Evolutionary conservation across 2,329 filamentous ascomycete species (phyloP), one percentile per base, ranked within the genome.

Genomic region (Corniculantispora saksenae): DNA sequence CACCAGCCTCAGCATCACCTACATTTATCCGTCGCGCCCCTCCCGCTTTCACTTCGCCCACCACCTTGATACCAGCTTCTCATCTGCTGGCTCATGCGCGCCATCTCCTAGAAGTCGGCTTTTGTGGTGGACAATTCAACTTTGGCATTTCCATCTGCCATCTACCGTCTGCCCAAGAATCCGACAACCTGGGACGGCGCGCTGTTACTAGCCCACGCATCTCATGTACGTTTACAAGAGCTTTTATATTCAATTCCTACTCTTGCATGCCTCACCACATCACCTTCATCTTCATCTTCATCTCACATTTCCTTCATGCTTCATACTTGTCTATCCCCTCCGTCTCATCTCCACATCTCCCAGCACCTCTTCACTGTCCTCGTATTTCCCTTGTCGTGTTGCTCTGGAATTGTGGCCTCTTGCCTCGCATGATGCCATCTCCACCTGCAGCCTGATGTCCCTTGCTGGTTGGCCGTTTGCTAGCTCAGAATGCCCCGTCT

Each of bases 371-470:
- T 19, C 38, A 29, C 23, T 21, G 21, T 3, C n/a, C 38, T 58
- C 35, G 21, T 58, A 25, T 27, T 47, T 15, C 19, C 15, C 17
- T 51, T 29, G 27, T 48, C 56, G 35, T 58, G 40, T 58, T 35
- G 19, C 40, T 58, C 55, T 57, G 2, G 38, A 29, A 4, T 29
- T 45, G 55, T 57, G 38, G 56, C 40, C 45, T 48, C 45, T 48
- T 48, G 45, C n/a, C 45, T 25, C 40, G 17, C 23, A 13, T 17
- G 25, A 32, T 15, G 17, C 10, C 43, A 23, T 48, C 35, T 47
- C 56, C 56, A 58, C 56, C 56, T 47, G 56, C 56, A 58, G 56
- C 56, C 40, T 58, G 51, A 23, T 32, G 51, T 38, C 27, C 19
- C 29, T 35, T 55, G 40, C 40, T 58, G 56, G 56, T 47, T 58